These are phyloP conservation scores for Pythium guiyangense DNA, from an alignment of 352 stramenopile species.

Conservation along the genomic window DNA sequence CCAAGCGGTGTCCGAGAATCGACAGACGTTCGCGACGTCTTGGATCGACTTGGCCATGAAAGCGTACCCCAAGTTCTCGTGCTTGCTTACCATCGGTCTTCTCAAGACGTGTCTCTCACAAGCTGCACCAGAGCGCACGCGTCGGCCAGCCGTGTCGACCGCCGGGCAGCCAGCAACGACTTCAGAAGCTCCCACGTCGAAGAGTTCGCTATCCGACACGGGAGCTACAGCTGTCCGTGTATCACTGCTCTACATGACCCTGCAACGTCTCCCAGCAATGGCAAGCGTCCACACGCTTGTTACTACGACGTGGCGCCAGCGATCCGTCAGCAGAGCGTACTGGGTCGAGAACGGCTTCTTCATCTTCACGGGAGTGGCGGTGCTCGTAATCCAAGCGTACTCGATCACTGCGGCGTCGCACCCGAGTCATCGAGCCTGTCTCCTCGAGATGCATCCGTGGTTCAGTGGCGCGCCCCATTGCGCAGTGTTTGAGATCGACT, in stretches of 20 bases:
- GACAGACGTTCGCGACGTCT: slow-evolving; percentile 1
- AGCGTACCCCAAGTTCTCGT: slow-evolving; percentile 7
- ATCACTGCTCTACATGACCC: too few relatives aligned
- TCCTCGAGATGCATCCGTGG: slow-evolving; percentile 1
- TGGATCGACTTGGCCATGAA: slow-evolving; percentile 7
- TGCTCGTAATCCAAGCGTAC: background rate
- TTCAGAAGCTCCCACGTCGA: background rate
- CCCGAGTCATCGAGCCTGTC: background rate
- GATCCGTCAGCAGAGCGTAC: too few relatives aligned
- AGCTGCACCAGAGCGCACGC: too few relatives aligned
- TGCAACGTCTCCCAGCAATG: too few relatives aligned
- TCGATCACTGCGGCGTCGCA: background rate
- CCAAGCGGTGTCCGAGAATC: slow-evolving; percentile 5
- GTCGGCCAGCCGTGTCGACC: background rate
- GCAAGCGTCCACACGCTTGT: too few relatives aligned
- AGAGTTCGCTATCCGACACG: too few relatives aligned
- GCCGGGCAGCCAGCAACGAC: background rate
- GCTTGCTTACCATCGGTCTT: background rate
- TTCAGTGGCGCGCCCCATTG: background rate
- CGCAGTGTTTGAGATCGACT: slow-evolving; percentile 2
- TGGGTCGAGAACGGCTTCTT: too few relatives aligned
- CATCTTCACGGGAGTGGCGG: background rate
- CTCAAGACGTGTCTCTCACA: slow-evolving; percentile 5
- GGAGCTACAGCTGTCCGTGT: too few relatives aligned
- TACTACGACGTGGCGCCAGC: too few relatives aligned